Conservation (phyloP, 1,139 yeast genomes). For the Pichia sp. region DNA sequence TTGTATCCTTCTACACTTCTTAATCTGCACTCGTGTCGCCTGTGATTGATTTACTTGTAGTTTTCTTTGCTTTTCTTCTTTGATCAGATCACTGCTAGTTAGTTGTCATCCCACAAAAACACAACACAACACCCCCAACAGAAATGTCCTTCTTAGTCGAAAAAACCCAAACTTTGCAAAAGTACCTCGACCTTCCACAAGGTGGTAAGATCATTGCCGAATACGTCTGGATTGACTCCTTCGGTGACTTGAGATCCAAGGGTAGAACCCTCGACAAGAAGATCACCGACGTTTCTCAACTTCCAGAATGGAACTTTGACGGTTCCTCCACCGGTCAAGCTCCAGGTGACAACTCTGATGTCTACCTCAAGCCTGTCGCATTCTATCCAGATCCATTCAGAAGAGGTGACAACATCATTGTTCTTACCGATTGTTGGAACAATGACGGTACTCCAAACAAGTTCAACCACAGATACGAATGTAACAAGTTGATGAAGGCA, state of each 20-base stretch:
- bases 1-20: too few species aligned
- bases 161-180: conserved; percentile 70
- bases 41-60: not conserved
- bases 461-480: conserved; percentile 96
- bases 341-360: conserved; percentile 95
- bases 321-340: conserved; percentile 99
- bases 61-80: too few species aligned
- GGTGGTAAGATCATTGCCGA: conserved; percentile 87
- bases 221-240: conserved; percentile 96
- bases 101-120: too few species aligned
- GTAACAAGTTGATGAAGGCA: conserved; percentile 92
- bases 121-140: too few species aligned
- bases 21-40: too few species aligned
- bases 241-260: conserved; percentile 89
- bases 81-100: too few species aligned
- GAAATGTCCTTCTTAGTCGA: conserved; percentile 32
- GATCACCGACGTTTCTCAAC: conserved; percentile 70
- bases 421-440: conserved; percentile 95
- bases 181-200: conserved; percentile 80
- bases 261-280: conserved; percentile 74
- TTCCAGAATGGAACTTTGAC: conserved; percentile 99
- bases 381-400: conserved; percentile 96
- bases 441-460: conserved; percentile 99
- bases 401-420: conserved; percentile 94
- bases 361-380: conserved; percentile 90